Conservation (phyloP, 805 yeast genomes). For the Barnettozyma californica region DNA sequence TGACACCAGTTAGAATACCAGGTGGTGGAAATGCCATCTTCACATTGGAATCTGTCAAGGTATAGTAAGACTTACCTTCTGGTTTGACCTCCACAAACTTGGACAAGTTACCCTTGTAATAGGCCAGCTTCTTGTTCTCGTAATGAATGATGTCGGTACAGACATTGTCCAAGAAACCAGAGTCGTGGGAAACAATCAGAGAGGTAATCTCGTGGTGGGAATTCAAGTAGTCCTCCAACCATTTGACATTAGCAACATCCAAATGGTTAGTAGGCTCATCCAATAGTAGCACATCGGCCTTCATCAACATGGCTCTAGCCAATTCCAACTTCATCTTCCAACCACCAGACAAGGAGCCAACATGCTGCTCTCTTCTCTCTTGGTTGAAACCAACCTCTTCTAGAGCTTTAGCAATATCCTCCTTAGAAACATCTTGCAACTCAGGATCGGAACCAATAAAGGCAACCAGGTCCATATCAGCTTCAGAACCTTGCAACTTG, state of each 20-base stretch:
- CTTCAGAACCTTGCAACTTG: constrained; percentile 91
- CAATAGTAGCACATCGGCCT: constrained; percentile 87
- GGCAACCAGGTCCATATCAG: constrained; percentile 79
- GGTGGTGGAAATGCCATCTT: constrained; percentile 99
- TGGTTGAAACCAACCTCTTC: constrained; percentile 87
- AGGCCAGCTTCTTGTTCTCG: constrained; percentile 89
- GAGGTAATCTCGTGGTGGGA: constrained; percentile 87
- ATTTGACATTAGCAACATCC: constrained; percentile 88
- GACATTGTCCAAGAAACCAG: constrained; percentile 91
- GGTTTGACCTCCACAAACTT: constrained; percentile 90
- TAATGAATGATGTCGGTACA: constrained; percentile 97
- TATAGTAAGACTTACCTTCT: constrained; percentile 93
- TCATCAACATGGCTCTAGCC: constrained; percentile 98
- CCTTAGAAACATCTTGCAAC: constrained; percentile 53
- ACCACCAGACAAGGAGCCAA: constrained; percentile 95
- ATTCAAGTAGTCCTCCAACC: constrained; percentile 86
- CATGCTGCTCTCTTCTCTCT: constrained; percentile 82
- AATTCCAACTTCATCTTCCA: constrained; percentile 99
- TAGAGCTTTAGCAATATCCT: constrained; percentile 72
- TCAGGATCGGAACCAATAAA: constrained; percentile 91
- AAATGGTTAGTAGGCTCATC: constrained; percentile 99
- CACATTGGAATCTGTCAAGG: constrained; percentile 85
- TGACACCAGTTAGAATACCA: constrained; percentile 95
- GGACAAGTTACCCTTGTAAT: constrained; percentile 93
- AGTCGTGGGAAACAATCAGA: constrained; percentile 94